Evolutionary conservation across 164 flowering plant species (phyloP), one percentile per base, ranked within the genome.

Genomic region (Warburgia ugandensis): DNA sequence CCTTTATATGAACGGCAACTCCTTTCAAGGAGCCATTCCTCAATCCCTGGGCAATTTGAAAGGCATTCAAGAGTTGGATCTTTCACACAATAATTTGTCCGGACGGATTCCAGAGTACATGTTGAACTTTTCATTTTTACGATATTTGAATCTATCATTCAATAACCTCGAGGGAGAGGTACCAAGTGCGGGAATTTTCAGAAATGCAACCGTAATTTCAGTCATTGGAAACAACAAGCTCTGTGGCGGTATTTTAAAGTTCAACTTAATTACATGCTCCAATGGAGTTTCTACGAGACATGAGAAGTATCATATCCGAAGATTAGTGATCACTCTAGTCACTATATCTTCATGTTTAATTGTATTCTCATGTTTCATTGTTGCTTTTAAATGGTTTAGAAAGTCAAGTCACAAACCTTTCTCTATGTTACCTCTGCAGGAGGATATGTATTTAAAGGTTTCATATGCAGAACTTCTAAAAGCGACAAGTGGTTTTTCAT

Each of bases 401-500:
- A 45, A 54, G 19, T 14, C 14, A 20, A 20, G 29, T 22, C 27
- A 29, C 22, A 25, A n/a, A 21, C 27, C 21, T 4, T n/a, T 41
- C 17, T 11, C 47, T 5, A 6, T 1, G 13, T 16, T 29, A 20
- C 16, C 51, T n/a, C n/a, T n/a, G 3, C 17, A 20, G 9, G n/a
- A 48, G 14, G 40, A 28, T 19, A 29, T 20, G 17, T 47, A 13
- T 21, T 43, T 47, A 1, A 64, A 49, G 29, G 33, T 68, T 26
- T 59, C 73, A 8, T 68, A 64, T 27, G 29, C 44, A 12, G 62
- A 57, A 6, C 72, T 73, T 3, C 45, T 47, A 2, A 49, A 54
- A 21, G 68, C 75, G 12, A 65, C 78, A 2, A 16, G 45, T 33
- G 68, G 67, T 5, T 71, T 74, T 17, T 62, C 73, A 16, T n/a